These are phyloP conservation scores for Saccharomyces mikatae DNA, from an alignment of 805 yeast genomes.

Conservation along the genomic window DNA sequence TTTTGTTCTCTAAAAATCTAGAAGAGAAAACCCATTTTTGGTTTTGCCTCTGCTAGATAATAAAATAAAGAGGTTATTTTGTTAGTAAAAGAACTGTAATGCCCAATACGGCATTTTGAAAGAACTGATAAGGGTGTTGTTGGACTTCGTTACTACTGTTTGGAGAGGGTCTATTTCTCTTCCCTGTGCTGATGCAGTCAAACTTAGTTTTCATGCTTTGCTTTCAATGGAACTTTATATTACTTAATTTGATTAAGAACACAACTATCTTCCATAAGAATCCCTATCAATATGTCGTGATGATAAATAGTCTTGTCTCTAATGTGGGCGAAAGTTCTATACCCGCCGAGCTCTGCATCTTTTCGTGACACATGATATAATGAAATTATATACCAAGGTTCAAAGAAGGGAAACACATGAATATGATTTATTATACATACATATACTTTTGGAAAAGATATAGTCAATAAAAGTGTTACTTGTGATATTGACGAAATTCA, in stretches of 20 bases:
- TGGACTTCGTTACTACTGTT: not conserved
- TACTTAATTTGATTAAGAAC: not conserved
- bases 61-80: not conserved
- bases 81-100: not conserved
- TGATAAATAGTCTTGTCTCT: not conserved
- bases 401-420: not conserved
- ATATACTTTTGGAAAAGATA: not conserved
- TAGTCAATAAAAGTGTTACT: not conserved
- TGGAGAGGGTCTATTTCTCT: not conserved
- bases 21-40: not conserved
- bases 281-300: not conserved
- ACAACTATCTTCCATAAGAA: not conserved
- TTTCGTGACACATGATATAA: not conserved
- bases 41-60: not conserved
- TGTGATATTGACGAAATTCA: not conserved
- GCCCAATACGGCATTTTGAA: not conserved
- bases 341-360: not conserved
- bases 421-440: not conserved
- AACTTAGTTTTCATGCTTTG: not conserved
- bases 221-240: not conserved
- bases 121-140: not conserved
- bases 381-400: not conserved
- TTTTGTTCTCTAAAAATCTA: not conserved
- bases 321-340: not conserved
- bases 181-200: not conserved